Conservation (phyloP, 768 basidiomycete species). For the Mycena sanguinolenta region DNA sequence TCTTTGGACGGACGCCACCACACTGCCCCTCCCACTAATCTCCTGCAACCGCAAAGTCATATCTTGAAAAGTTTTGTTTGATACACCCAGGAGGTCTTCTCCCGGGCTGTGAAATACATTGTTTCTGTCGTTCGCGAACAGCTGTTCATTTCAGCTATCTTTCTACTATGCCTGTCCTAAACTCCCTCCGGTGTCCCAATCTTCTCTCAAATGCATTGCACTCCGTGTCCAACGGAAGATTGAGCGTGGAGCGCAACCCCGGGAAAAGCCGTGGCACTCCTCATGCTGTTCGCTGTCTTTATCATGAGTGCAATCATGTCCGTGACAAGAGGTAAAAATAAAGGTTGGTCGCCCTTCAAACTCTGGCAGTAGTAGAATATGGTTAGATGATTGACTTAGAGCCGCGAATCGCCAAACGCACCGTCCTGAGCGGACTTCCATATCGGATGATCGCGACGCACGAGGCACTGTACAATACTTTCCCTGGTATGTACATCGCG, state of each 20-base stretch:
- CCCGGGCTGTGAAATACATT: no score
- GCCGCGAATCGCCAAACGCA: slow-evolving; percentile 22
- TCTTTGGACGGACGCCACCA: no score
- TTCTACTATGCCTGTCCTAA: not conserved
- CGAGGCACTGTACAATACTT: slow-evolving; percentile 26
- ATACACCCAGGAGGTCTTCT: no score
- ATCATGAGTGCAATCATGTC: slow-evolving; percentile 15
- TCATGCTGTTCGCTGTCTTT: slow-evolving; percentile 3
- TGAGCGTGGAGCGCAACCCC: not conserved
- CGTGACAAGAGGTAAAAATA: not conserved
- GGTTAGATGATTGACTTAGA: not conserved
- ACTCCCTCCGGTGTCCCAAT: not conserved
- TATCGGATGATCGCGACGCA: slow-evolving; percentile 28
- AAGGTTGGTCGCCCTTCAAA: no score
- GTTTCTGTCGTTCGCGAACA: no score
- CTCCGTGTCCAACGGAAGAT: not conserved
- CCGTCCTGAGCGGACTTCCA: not conserved
- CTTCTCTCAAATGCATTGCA: not conserved
- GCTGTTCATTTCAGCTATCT: not conserved
- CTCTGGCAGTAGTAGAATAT: no score
- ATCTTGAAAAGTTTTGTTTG: no score
- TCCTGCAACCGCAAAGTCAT: no score
- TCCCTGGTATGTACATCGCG: not conserved
- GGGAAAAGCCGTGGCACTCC: slow-evolving; percentile 10
- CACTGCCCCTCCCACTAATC: no score